Conservation (phyloP, 2,329 filamentous ascomycete species). For the Pseudogymnoascus sp. region DNA sequence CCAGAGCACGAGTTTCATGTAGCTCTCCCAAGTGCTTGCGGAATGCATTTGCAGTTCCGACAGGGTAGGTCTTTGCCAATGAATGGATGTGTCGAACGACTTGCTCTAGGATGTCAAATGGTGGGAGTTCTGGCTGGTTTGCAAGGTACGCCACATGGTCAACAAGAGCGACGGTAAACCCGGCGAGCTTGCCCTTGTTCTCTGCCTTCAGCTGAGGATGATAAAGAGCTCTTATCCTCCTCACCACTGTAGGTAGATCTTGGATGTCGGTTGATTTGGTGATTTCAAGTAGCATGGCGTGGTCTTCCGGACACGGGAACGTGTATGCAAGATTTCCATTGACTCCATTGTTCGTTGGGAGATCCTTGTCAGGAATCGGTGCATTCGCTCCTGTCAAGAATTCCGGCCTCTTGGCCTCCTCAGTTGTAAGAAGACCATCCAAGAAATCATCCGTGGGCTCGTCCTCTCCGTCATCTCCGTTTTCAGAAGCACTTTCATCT, state of each 20-base stretch:
- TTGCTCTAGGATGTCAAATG: constrained; percentile 66
- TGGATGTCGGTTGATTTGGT: constrained; percentile 53
- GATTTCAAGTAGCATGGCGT: constrained; percentile 63
- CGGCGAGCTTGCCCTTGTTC: constrained; percentile 74
- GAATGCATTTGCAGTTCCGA: constrained; percentile 70
- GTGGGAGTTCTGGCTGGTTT: constrained; percentile 36
- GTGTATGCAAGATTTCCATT: constrained; percentile 66
- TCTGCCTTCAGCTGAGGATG: constrained; percentile 77
- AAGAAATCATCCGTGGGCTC: constrained; percentile 64
- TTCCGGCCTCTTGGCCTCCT: constrained; percentile 46
- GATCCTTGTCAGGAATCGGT: constrained; percentile 37
- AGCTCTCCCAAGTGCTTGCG: constrained; percentile 61
- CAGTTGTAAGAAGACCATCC: constrained; percentile 55
- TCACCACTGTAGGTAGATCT: constrained; percentile 70
- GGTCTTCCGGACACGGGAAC: constrained; percentile 74
- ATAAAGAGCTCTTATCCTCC: constrained; percentile 85
- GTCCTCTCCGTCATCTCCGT: constrained; percentile 33
- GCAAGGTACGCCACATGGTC: constrained; percentile 50
- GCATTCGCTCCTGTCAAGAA: constrained; percentile 41
- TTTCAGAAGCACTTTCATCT: constrained; percentile 38
- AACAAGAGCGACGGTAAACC: constrained; percentile 59
- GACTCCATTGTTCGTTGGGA: constrained; percentile 25
- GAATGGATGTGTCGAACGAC: constrained; percentile 88
- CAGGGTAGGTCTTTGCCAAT: constrained; percentile 74
- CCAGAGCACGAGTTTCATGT: constrained; percentile 40